phyloP scores from a whole-genome alignment of 1,139 yeast species.

The Candida sojae region DNA sequence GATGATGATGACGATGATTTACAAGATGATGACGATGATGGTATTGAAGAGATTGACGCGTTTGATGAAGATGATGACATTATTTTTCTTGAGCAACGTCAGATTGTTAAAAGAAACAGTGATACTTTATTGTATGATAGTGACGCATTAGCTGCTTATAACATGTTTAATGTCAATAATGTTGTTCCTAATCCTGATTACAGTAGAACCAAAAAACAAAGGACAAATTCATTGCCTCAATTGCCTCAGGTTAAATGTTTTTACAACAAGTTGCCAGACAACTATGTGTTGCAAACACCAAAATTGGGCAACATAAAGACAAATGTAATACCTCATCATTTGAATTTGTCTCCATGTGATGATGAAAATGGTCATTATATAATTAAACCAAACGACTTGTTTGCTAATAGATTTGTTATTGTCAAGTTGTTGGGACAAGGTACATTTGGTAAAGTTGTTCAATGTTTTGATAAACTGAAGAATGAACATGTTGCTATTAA shows the following conservation, averaged over 20 bases:
- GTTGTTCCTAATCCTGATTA: constrained; percentile 13
- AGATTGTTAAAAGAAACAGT: constrained; percentile 31
- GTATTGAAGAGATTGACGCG: constrained; percentile 16
- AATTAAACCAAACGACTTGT: constrained; percentile 56
- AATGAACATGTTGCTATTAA: constrained; percentile 82
- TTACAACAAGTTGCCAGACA: constrained; percentile 41
- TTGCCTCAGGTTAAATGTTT: constrained; percentile 55
- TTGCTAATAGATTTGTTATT: constrained; percentile 70
- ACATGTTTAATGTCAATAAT: constrained; percentile 42
- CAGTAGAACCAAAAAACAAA: constrained; percentile 44
- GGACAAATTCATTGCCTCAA: constrained; percentile 74
- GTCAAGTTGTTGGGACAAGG: constrained; percentile 87
- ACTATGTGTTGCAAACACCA: constrained; percentile 40
- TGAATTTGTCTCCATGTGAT: constrained; percentile 51
- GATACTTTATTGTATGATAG: constrained; percentile 40
- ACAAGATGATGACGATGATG: constrained; percentile 16
- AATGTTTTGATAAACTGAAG: constrained; percentile 60
- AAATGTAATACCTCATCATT: constrained; percentile 40
- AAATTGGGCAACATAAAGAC: constrained; percentile 48
- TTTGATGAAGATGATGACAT: constrained; percentile 33
- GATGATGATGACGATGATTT: constrained; percentile 7
- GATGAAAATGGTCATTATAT: constrained; percentile 88
- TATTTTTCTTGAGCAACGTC: constrained; percentile 37
- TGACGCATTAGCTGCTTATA: constrained; percentile 47
- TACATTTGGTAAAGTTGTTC: constrained; percentile 93